A percentile compares a stretch with the other conserved stretches of the same genome.
These are phyloP conservation scores for Ogataea philodendri DNA, from an alignment of 805 yeast species.

Conservation along the genomic window DNA sequence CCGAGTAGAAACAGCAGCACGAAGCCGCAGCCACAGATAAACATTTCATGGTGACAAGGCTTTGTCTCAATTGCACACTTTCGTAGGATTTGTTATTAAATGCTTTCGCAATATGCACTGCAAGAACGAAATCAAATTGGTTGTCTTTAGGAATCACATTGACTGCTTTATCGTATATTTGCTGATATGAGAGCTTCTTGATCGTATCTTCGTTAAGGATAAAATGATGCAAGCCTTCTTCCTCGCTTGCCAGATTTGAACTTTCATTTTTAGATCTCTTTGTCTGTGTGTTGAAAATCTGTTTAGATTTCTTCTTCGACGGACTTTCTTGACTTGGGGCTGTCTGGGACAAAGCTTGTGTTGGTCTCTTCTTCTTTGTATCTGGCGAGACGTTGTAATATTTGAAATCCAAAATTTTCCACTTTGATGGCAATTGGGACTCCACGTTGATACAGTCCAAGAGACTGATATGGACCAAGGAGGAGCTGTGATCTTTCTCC, in stretches of 20 bases:
- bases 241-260: conserved; percentile 15
- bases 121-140: conserved; percentile 61
- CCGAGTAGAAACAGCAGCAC: conserved; percentile 54
- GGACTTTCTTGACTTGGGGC: conserved; percentile 14
- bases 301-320: conserved; percentile 16
- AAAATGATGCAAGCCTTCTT: conserved; percentile 53
- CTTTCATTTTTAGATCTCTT: conserved; percentile 21
- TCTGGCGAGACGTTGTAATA: conserved; percentile 41
- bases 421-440: conserved; percentile 46
- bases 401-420: conserved; percentile 55
- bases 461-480: conserved; percentile 27
- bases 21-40: conserved; percentile 64
- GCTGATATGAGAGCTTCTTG: conserved; percentile 51
- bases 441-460: conserved; percentile 33
- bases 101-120: conserved; percentile 67
- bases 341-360: conserved; percentile 5
- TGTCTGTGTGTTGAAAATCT: conserved; percentile 23
- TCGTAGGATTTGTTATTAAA: conserved; percentile 56
- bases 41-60: conserved; percentile 62
- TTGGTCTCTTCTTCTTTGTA: conserved; percentile 1
- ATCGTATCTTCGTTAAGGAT: conserved; percentile 55
- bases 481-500: conserved; percentile 12
- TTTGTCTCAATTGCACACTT: conserved; percentile 52
- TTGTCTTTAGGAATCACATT: conserved; percentile 57
- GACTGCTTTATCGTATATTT: conserved; percentile 60